Evolutionary conservation across 208 protist species (phyloP).

Genomic region (Trypanosoma vivax): DNA sequence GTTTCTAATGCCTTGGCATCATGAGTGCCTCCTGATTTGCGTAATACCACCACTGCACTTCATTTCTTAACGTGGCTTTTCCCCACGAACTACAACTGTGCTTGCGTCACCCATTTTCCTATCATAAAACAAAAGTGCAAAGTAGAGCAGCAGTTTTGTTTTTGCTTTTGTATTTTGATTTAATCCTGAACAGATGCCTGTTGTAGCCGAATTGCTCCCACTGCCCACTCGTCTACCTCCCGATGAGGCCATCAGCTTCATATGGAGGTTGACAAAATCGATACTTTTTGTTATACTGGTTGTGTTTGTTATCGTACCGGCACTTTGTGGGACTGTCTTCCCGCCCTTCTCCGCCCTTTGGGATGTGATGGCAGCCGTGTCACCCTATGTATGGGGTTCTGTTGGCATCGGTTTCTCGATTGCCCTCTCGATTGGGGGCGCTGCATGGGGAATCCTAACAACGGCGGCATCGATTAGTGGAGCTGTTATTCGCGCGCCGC

Average conservation of each 20-base stretch:
- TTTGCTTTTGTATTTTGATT: neutral
- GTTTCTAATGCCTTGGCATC: too few species aligned
- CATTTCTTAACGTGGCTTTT: too few species aligned
- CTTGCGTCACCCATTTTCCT: too few species aligned
- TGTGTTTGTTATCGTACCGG: constrained; percentile 68
- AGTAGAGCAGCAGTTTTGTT: too few species aligned
- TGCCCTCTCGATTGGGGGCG: constrained; percentile 78
- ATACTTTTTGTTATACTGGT: constrained; percentile 55
- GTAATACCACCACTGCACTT: too few species aligned
- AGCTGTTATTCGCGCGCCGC: constrained; percentile 75
- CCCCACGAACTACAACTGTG: too few species aligned
- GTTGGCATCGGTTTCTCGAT: constrained; percentile 80
- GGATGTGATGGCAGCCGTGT: constrained; percentile 53
- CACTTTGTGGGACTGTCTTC: constrained; percentile 72
- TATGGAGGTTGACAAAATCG: constrained; percentile 36
- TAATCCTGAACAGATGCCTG: constrained; percentile 44
- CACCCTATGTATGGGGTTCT: constrained; percentile 72
- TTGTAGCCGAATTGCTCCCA: constrained; percentile 76
- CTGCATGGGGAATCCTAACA: constrained; percentile 86
- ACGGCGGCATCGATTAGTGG: constrained; percentile 84
- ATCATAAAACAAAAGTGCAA: too few species aligned
- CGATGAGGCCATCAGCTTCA: constrained; percentile 66
- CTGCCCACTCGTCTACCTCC: constrained; percentile 66
- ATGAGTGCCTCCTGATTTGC: too few species aligned
- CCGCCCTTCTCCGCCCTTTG: constrained; percentile 76